Evolutionary conservation across 2,329 filamentous ascomycete species (phyloP), one percentile per base, ranked within the genome.

Genomic region (Myriosclerotinia scirpicola): DNA sequence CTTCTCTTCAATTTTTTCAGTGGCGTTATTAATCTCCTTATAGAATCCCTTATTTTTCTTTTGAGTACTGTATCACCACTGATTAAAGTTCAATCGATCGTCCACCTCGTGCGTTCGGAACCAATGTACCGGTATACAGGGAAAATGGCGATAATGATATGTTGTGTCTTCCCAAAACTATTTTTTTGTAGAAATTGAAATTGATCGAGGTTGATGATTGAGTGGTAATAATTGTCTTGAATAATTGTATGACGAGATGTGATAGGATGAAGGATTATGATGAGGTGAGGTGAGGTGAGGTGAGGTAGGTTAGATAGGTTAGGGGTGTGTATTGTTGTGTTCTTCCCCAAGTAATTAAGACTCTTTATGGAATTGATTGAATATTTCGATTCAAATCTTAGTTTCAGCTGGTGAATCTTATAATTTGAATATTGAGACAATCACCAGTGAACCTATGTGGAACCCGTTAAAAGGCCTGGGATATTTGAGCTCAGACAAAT

Each of bases 31-130:
- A 54, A 26, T 61, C 55, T 61, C 64, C 64, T 61, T 61, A 26
- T 54, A 54, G 55, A 54, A 44, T 26, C 14, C 40, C 38, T 22
- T n/a, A 54, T 9, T 15, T 2, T 12, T 5, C 36, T 15, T n/a
- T 9, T 50, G 12, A 2, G 7, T 22, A 48, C 26, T 15, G 26
- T 30, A 20, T 4, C 44, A 12, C 5, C 46, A 60, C 11, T 6
- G 20, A 66, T 53, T 54, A 61, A 66, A 66, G 44, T 65, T 46
- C 54, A 65, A 61, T 61, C 36, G 64, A 61, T 66, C 55, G 48
- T 46, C 46, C 15, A 46, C 55, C 55, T 66, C 64, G 55, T 66
- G 64, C 46, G 55, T 30, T 66, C 64, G 64, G 64, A 66, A 61
- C 64, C 64, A 61, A 48, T 53, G 64, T 34, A 66, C 64, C 55